A percentile compares a stretch with the other conserved stretches of the same genome.
Evolutionary conservation across 352 stramenopile genomes (phyloP).

Genomic region (Peronospora tabacina): DNA sequence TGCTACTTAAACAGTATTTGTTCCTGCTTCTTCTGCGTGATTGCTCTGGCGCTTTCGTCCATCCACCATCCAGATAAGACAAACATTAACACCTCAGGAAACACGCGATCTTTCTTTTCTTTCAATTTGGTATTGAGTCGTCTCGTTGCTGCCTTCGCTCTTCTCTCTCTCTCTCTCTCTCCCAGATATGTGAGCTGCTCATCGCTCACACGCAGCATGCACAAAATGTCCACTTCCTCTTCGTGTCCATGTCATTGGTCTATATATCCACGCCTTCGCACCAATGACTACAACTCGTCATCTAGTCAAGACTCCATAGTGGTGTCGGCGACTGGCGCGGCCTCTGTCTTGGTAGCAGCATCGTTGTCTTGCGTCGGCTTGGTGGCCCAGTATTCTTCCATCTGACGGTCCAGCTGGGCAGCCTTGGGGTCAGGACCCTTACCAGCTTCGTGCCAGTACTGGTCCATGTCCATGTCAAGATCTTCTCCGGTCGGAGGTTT

Average conservation of each 20-base stretch:
- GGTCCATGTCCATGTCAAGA: slow-evolving; percentile 83
- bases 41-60: slow-evolving; percentile 14
- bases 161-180: slow-evolving; percentile 14
- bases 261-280: slow-evolving; percentile 18
- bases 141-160: slow-evolving; percentile 14
- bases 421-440: slow-evolving; percentile 85
- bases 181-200: slow-evolving; percentile 20
- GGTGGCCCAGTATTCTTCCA: slow-evolving; percentile 86
- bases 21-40: slow-evolving; percentile 4
- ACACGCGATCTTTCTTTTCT: slow-evolving; percentile 37
- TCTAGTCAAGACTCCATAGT: slow-evolving; percentile 30
- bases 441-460: slow-evolving; percentile 83
- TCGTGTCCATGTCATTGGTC: slow-evolving; percentile 23
- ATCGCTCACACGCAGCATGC: slow-evolving; percentile 19
- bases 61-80: slow-evolving; percentile 24
- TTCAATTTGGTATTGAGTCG: slow-evolving; percentile 30
- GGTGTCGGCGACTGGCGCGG: slow-evolving; percentile 19
- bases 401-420: slow-evolving; percentile 70
- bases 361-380: slow-evolving; percentile 50
- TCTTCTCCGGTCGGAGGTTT: slow-evolving; percentile 61
- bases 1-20: slow-evolving; percentile 3
- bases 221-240: too few relatives aligned
- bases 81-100: slow-evolving; percentile 34
- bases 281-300: slow-evolving; percentile 21
- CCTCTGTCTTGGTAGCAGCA: slow-evolving; percentile 11